These are phyloP conservation scores for Schizochytrium sp. DNA, from an alignment of 108 stramenopile genomes.

Conservation along the genomic window DNA sequence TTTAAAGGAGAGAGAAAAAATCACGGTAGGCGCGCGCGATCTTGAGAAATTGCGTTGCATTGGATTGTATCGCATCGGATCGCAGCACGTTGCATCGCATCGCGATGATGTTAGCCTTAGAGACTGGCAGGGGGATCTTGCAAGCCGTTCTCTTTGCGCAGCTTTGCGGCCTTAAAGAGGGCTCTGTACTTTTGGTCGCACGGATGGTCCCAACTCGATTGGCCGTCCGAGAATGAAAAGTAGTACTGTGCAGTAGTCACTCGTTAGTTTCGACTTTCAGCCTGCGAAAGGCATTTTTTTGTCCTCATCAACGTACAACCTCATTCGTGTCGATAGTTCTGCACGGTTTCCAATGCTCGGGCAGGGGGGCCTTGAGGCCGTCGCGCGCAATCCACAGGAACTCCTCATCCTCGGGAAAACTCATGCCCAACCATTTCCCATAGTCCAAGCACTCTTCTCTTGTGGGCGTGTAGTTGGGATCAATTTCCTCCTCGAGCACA, in stretches of 20 bases:
- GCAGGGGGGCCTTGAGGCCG: conserved; percentile 57
- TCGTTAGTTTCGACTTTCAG: background rate
- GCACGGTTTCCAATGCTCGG: conserved; percentile 61
- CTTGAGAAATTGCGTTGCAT: too few species aligned
- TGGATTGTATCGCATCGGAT: too few species aligned
- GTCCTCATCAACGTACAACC: conserved; percentile 22
- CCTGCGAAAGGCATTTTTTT: too few species aligned
- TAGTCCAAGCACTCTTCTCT: conserved; percentile 52
- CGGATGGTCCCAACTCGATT: conserved; percentile 61
- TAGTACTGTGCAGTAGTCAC: conserved; percentile 34
- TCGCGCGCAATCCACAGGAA: conserved; percentile 62
- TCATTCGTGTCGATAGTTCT: conserved; percentile 54
- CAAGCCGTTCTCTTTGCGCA: too few species aligned
- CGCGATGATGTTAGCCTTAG: too few species aligned
- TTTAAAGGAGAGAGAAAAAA: too few species aligned
- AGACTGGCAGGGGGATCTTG: too few species aligned
- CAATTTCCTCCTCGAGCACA: conserved; percentile 55
- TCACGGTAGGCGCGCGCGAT: too few species aligned
- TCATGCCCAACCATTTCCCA: conserved; percentile 66
- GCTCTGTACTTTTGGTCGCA: conserved; percentile 56
- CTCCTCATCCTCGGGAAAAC: conserved; percentile 47
- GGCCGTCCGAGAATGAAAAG: conserved; percentile 57
- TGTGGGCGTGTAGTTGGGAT: conserved; percentile 55
- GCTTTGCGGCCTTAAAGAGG: conserved; percentile 56
- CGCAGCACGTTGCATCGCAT: too few species aligned